Conservation (phyloP, 75 land plant genomes). For the Larix kaempferi region DNA sequence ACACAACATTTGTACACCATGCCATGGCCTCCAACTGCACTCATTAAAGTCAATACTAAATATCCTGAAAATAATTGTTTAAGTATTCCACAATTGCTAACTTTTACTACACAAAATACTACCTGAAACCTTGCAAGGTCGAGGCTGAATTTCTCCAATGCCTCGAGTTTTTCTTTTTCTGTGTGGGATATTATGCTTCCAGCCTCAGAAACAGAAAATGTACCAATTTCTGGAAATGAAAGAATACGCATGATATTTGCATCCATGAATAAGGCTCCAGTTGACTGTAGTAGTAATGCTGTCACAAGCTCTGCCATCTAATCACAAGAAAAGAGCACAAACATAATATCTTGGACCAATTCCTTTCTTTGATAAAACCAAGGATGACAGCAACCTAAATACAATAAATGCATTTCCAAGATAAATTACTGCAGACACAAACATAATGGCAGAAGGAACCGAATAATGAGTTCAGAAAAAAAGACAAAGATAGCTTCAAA, state of each 20-base stretch:
- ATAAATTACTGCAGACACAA: neutral
- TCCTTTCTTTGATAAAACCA: neutral
- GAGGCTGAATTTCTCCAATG: slow-evolving; percentile 21
- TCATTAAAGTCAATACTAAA: no score
- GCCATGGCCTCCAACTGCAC: slow-evolving; percentile 32
- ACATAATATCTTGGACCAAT: neutral
- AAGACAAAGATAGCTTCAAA: neutral
- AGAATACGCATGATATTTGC: slow-evolving; percentile 22
- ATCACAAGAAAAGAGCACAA: slow-evolving; percentile 4
- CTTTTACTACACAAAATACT: neutral
- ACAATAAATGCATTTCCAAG: neutral
- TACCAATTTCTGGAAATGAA: slow-evolving; percentile 12
- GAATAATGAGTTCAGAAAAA: neutral
- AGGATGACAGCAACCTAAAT: neutral
- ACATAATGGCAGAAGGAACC: neutral
- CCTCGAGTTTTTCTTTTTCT: slow-evolving; percentile 19
- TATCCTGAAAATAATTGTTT: neutral
- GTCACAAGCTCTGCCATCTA: slow-evolving; percentile 39
- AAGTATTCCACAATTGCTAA: neutral
- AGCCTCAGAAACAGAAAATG: slow-evolving; percentile 9
- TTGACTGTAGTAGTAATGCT: slow-evolving; percentile 26
- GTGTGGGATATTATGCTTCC: slow-evolving; percentile 4
- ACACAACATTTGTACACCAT: slow-evolving; percentile 37
- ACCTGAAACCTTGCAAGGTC: slow-evolving; percentile 34
- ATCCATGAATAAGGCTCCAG: slow-evolving; percentile 27